These are phyloP conservation scores for Bremia lactucae DNA, from an alignment of 352 stramenopile genomes.

Conservation along the genomic window DNA sequence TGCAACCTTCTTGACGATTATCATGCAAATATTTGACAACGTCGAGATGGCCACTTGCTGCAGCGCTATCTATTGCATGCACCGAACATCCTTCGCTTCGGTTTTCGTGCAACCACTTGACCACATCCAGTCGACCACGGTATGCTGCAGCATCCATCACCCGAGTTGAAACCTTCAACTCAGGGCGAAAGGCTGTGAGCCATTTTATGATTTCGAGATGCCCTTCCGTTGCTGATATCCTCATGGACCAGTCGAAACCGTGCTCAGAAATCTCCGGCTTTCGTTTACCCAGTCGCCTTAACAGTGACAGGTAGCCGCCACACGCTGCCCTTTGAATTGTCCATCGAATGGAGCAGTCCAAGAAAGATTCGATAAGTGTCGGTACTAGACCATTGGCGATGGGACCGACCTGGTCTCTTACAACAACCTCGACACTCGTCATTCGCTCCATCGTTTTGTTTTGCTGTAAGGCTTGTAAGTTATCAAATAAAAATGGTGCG, in stretches of 20 bases:
- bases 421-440: slow-evolving; percentile 31
- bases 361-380: slow-evolving; percentile 30
- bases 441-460: slow-evolving; percentile 22
- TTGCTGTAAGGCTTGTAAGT: slow-evolving; percentile 6
- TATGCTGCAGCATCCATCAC: slow-evolving; percentile 69
- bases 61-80: slow-evolving; percentile 51
- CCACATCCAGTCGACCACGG: slow-evolving; percentile 34
- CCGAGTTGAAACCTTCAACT: slow-evolving; percentile 23
- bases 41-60: slow-evolving; percentile 37
- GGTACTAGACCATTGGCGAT: slow-evolving; percentile 28
- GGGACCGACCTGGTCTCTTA: slow-evolving; percentile 18
- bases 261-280: slow-evolving; percentile 31
- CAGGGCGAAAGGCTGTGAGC: slow-evolving; percentile 23
- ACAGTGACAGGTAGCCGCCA: slow-evolving; percentile 29
- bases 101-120: slow-evolving; percentile 50
- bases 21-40: slow-evolving; percentile 49
- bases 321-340: slow-evolving; percentile 46
- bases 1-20: slow-evolving; percentile 43
- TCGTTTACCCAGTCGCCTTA: slow-evolving; percentile 28
- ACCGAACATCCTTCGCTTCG: slow-evolving; percentile 43
- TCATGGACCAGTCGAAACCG: slow-evolving; percentile 49
- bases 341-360: slow-evolving; percentile 49
- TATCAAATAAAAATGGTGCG: slow-evolving; percentile 10
- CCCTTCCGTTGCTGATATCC: slow-evolving; percentile 32
- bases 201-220: slow-evolving; percentile 28